Conservation (phyloP, 2,329 filamentous ascomycete species). For the Colletotrichum shisoi region DNA sequence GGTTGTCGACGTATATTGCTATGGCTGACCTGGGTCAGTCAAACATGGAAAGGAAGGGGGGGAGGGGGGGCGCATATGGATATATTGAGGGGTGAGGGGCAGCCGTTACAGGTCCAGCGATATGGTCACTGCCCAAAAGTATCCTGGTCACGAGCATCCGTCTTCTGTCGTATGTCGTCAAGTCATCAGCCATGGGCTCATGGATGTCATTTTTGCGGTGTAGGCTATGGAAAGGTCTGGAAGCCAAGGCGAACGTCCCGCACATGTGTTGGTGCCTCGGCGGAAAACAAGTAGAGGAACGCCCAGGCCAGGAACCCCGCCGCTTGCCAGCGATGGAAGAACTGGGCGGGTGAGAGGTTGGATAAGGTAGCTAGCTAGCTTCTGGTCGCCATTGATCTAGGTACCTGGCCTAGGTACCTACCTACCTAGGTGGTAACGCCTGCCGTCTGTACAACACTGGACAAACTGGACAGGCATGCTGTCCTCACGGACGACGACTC, state of each 20-base stretch:
- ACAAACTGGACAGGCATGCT: slow-evolving; percentile 13
- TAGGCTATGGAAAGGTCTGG: slow-evolving; percentile 33
- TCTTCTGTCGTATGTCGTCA: no score
- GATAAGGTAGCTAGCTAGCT: slow-evolving; percentile 11
- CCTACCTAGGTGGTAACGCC: no score
- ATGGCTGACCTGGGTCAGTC: slow-evolving; percentile 36
- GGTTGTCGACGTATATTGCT: slow-evolving; percentile 3
- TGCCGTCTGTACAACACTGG: not conserved
- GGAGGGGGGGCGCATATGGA: slow-evolving; percentile 21
- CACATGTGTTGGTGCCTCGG: slow-evolving; percentile 13
- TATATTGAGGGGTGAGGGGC: slow-evolving; percentile 23
- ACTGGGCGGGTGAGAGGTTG: not conserved
- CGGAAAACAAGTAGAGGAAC: slow-evolving; percentile 8
- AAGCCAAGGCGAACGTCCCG: slow-evolving; percentile 14
- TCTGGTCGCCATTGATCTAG: slow-evolving; percentile 3
- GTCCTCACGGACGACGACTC: slow-evolving; percentile 27
- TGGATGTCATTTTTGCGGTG: slow-evolving; percentile 1
- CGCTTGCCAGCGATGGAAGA: slow-evolving; percentile 11
- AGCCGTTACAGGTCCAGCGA: not conserved
- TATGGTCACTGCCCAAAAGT: not conserved
- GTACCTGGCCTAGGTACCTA: no score
- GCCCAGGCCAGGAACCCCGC: slow-evolving; percentile 33
- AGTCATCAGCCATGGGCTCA: no score
- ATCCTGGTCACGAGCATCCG: not conserved
- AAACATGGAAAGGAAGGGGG: slow-evolving; percentile 7